Base-by-base conservation (phyloP, 2,329 filamentous ascomycete species). In the Aspergillus fumigatus region DNA sequence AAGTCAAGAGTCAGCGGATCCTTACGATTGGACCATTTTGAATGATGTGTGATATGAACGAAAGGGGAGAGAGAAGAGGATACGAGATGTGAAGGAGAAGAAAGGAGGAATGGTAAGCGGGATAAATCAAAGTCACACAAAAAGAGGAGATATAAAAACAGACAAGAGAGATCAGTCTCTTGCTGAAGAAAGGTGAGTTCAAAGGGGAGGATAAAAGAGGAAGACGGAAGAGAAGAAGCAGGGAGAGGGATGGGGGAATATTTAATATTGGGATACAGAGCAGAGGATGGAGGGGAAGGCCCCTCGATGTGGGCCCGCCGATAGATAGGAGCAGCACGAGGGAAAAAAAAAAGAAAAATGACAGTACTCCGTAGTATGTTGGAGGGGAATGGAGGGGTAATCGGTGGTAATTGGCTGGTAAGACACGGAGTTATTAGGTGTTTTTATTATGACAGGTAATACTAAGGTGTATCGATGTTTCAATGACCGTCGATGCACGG, bases 21-120 rank as follows among this genome's bases (percentile, higher is more conserved):
- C 81, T 72, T 75, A 83, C 81, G 82, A 84, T 79, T 83, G 80
- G 79, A 84, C 82, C 82, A 84, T 84, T 66, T 71, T 82, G 74
- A 75, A 61, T 62, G 65, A 65, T 69, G 40, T 70, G 56, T 67
- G 59, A 26, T 47, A 25, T 50, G 59, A 57, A 61, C 50, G 59
- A 50, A 58, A 43, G 53, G 29, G 19, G 55, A 59, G 45, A 48
- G 62, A 54, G 51, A 40, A 45, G 56, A 56, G 43, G 49, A 21
- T 26, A 52, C 41, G 48, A 53, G 45, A 47, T 27, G 49, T 47
- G 49, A 51, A 38, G 21, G 40, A 51, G 19, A 27, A 40, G 45
- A 58, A 48, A 58, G 49, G 40, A 41, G 27, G 32, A 53, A 51
- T 51, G 45, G 50, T 43, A 41, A 17, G 49, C 43, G 48, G 35